A percentile compares a stretch with the other conserved stretches of the same genome.
Evolutionary conservation across 768 basidiomycete species (phyloP).

Genomic region (Boletus pseudopeckii): DNA sequence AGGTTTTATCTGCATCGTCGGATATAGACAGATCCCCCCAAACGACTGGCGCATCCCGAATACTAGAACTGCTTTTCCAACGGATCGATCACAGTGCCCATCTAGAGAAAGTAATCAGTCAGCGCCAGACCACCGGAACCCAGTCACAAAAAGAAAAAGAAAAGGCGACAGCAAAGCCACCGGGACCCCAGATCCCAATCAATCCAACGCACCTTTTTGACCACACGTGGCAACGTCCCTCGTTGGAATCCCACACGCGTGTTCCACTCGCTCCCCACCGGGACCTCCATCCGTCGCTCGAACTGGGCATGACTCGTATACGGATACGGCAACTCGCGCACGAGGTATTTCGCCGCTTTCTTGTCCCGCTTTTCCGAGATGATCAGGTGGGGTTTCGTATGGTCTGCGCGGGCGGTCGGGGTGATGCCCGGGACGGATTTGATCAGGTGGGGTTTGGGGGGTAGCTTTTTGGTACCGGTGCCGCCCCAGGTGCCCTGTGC

Average conservation of each 20-base stretch:
- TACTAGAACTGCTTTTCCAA: slow-evolving; percentile 49
- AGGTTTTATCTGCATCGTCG: background rate
- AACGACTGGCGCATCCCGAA: background rate
- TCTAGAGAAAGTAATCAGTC: slow-evolving; percentile 37
- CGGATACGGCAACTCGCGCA: slow-evolving; percentile 91
- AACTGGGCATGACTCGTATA: slow-evolving; percentile 94
- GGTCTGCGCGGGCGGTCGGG: slow-evolving; percentile 77
- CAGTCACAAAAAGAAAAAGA: background rate
- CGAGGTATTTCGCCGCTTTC: slow-evolving; percentile 85
- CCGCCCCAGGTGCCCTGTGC: slow-evolving; percentile 92
- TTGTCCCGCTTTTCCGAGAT: slow-evolving; percentile 95
- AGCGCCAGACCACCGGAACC: background rate
- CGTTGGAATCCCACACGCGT: slow-evolving; percentile 81
- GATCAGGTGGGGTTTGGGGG: slow-evolving; percentile 67
- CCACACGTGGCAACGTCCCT: slow-evolving; percentile 78
- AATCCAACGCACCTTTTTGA: slow-evolving; percentile 65
- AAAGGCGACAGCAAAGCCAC: background rate
- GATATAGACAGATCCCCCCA: background rate
- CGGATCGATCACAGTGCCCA: slow-evolving; percentile 69
- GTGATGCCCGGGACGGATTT: slow-evolving; percentile 82
- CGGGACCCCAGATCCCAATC: background rate
- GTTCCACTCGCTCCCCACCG: slow-evolving; percentile 92
- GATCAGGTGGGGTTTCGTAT: slow-evolving; percentile 83
- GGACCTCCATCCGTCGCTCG: slow-evolving; percentile 76
- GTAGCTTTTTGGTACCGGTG: slow-evolving; percentile 55